These are phyloP conservation scores for Torulaspora franciscae DNA, from an alignment of 805 yeast genomes.

Conservation along the genomic window DNA sequence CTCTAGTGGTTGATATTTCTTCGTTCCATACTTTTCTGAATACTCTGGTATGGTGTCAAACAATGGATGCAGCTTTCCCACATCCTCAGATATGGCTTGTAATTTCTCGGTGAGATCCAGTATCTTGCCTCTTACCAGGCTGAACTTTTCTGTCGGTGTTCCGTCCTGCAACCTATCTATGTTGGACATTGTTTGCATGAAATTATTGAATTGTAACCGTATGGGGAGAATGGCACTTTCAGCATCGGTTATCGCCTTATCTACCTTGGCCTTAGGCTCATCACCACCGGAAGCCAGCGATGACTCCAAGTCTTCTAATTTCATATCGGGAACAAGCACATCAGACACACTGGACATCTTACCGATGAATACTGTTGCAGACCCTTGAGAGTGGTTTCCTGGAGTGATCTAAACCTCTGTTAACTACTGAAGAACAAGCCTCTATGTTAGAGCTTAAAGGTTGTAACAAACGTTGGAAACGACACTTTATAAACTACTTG, in stretches of 20 bases:
- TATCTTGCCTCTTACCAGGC: constrained; percentile 18
- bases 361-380: neutral
- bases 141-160: constrained; percentile 23
- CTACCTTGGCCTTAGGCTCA: constrained; percentile 13
- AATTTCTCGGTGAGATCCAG: constrained; percentile 21
- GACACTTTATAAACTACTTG: neutral
- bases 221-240: constrained; percentile 21
- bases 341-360: constrained; percentile 10
- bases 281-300: constrained; percentile 13
- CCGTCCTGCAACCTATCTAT: constrained; percentile 13
- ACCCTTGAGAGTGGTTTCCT: neutral
- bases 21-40: constrained; percentile 17
- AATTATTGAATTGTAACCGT: constrained; percentile 27
- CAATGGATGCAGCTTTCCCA: constrained; percentile 23
- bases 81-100: constrained; percentile 24
- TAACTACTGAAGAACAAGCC: neutral
- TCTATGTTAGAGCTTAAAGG: neutral
- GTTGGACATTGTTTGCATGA: constrained; percentile 24
- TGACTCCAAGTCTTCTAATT: constrained; percentile 20
- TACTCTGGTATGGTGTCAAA: constrained; percentile 27
- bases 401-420: neutral
- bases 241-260: constrained; percentile 8
- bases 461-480: constrained; percentile 5
- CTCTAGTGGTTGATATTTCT: constrained; percentile 27
- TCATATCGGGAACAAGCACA: constrained; percentile 12